Percentiles rank a stretch among this genome's conserved stretches.
phyloP scores from a whole-genome alignment of 2,329 filamentous ascomycete genomes.

The Fusarium newnesense region DNA sequence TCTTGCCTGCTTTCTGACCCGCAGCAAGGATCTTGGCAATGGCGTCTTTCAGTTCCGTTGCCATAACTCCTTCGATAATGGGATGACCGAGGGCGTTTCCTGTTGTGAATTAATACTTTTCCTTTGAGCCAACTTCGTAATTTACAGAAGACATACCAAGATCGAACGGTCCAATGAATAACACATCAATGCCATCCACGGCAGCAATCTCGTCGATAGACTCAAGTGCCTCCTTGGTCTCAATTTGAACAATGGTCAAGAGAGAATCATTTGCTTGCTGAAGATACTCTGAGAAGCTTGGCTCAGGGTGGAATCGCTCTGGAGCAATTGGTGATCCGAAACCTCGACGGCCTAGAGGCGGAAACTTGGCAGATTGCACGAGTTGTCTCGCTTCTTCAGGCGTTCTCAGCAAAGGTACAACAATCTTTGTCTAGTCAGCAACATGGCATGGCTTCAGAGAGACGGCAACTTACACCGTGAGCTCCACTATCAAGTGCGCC shows the following conservation, averaged over 20 bases:
- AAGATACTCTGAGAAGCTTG: constrained; percentile 60
- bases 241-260: constrained; percentile 74
- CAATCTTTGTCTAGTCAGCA: constrained; percentile 48
- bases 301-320: constrained; percentile 55
- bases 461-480: constrained; percentile 55
- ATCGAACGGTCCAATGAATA: constrained; percentile 75
- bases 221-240: constrained; percentile 71
- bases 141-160: constrained; percentile 54
- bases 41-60: constrained; percentile 67
- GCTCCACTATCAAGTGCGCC: constrained; percentile 62
- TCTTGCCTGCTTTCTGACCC: constrained; percentile 71
- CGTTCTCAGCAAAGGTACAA: constrained; percentile 58
- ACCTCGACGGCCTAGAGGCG: constrained; percentile 59
- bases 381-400: constrained; percentile 57
- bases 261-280: constrained; percentile 62
- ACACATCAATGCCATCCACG: constrained; percentile 68
- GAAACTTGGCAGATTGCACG: constrained; percentile 62
- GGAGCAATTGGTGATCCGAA: constrained; percentile 61
- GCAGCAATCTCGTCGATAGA: constrained; percentile 70
- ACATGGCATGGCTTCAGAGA: neutral
- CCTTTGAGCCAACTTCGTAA: neutral
- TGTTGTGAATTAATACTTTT: constrained; percentile 30
- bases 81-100: constrained; percentile 71
- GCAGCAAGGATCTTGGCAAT: constrained; percentile 68
- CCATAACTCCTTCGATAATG: constrained; percentile 68